These are phyloP conservation scores for Nepenthes gracilis DNA, from an alignment of 148 eudicot genomes.

Conservation along the genomic window DNA sequence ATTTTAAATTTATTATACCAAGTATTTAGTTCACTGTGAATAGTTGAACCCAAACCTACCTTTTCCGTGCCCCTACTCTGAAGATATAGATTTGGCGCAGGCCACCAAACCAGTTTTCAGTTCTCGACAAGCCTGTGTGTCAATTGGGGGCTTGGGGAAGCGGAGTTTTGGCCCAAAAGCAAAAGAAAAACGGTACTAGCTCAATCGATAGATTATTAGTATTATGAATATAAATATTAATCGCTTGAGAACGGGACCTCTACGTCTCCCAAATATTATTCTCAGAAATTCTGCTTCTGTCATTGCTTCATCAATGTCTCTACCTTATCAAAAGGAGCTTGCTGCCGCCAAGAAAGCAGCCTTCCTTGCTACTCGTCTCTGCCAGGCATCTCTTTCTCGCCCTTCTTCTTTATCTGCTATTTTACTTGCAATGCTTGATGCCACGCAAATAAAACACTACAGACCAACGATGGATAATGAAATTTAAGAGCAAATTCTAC, in stretches of 20 bases:
- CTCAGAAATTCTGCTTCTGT: background rate
- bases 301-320: background rate
- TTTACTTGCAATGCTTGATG: constrained; percentile 14
- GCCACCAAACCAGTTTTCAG: too few relatives aligned
- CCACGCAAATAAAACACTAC: constrained; percentile 25
- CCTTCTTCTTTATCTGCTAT: background rate
- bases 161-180: too few relatives aligned
- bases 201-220: too few relatives aligned
- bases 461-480: constrained; percentile 46
- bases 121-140: too few relatives aligned
- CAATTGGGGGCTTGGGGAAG: too few relatives aligned
- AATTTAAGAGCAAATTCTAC: too few relatives aligned
- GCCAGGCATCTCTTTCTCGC: background rate
- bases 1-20: too few relatives aligned
- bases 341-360: constrained; percentile 1
- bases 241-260: constrained; percentile 8
- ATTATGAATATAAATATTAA: constrained; percentile 7
- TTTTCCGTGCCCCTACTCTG: too few relatives aligned
- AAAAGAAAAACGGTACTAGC: too few relatives aligned
- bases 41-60: too few relatives aligned
- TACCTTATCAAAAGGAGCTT: background rate
- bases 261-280: background rate
- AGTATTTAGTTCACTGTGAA: too few relatives aligned
- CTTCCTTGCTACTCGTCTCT: background rate
- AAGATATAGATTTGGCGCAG: too few relatives aligned